Evolutionary conservation across 805 yeast species (phyloP).

Genomic region (Metschnikowia chrysomelidarum): DNA sequence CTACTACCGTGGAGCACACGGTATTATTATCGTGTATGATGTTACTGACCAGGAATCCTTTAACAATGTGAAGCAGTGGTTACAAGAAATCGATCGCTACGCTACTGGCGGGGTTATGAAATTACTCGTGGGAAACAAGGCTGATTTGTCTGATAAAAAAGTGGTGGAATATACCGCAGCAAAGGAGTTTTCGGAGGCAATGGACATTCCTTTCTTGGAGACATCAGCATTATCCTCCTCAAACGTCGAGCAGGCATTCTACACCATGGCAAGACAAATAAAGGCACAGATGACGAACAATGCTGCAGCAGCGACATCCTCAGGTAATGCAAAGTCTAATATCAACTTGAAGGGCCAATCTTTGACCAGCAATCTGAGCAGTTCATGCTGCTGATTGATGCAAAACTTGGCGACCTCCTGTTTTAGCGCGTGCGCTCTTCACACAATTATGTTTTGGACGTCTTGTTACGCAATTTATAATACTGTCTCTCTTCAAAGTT

Average conservation of each 20-base stretch:
- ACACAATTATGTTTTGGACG: too few relatives aligned
- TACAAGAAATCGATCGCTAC: conserved; percentile 96
- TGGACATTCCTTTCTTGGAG: conserved; percentile 92
- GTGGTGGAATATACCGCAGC: conserved; percentile 95
- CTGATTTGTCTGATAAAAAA: conserved; percentile 89
- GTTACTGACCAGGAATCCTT: conserved; percentile 97
- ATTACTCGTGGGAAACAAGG: conserved; percentile 93
- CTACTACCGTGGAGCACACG: conserved; percentile 98
- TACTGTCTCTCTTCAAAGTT: too few relatives aligned
- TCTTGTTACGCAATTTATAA: too few relatives aligned
- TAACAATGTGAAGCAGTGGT: conserved; percentile 96
- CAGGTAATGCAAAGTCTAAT: conserved; percentile 51
- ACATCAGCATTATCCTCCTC: conserved; percentile 94
- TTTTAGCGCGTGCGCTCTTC: too few relatives aligned
- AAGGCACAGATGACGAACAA: conserved; percentile 88
- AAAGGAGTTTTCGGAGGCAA: conserved; percentile 94
- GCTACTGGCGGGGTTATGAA: conserved; percentile 98
- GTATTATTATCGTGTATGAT: conserved; percentile 95
- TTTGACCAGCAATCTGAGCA: conserved; percentile 39
- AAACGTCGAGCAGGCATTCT: conserved; percentile 97
- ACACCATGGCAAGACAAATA: conserved; percentile 98
- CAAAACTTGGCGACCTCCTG: too few relatives aligned
- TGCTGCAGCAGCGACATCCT: conserved; percentile 37
- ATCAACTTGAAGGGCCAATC: conserved; percentile 74
- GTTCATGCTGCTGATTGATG: conserved; percentile 36